Base-by-base conservation (phyloP, 2,329 filamentous ascomycete species). In the Leptographium radiaticola region DNA sequence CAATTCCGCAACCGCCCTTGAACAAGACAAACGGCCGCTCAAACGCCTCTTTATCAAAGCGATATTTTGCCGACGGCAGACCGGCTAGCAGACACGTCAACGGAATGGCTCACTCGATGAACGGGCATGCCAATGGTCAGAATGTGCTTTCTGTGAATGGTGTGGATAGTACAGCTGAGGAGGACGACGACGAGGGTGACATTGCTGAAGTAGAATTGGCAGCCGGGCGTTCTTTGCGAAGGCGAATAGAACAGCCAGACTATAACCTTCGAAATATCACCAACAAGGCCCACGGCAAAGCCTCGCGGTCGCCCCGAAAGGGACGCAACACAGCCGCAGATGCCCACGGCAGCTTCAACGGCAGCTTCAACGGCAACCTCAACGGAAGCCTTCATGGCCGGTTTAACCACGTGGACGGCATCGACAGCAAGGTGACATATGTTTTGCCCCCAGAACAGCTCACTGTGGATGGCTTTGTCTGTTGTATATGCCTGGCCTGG, bases 241-340 rank as follows among this genome's bases (percentile, higher is more conserved):
- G 68, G 16, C 71, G 77, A 52, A 70, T 65, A 18, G 68, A 68
- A 44, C 73, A 71, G 54, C 75, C 75, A 56, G 71, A 72, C 25
- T 83, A 83, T 61, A 83, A 83, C 58, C 64, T 83, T 40, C 82
- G 80, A 62, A 68, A 75, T 13, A 66, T 83, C 16, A 81, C 75
- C 63, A 76, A 79, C 59, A 75, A 77, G 59, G 76, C 77, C 7
- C 71, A 77, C 51, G 77, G 78, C 5, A 76, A 71, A 59, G 73
- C 75, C 45, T 62, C 64, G 18, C 71, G 70, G 57, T 75, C 34
- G 30, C 33, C 50, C 16, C 51, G 52, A 3, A 54, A 49, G 51
- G 40, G 18, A 4, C 25, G 13, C 20, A 36, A 33, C 12, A 38
- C 16, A 3, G 16, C 43, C 2, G 20, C 52, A 5, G 33, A 54